These are phyloP conservation scores for Citrullus amarus DNA, from an alignment of 306 rosid species.

Conservation along the genomic window DNA sequence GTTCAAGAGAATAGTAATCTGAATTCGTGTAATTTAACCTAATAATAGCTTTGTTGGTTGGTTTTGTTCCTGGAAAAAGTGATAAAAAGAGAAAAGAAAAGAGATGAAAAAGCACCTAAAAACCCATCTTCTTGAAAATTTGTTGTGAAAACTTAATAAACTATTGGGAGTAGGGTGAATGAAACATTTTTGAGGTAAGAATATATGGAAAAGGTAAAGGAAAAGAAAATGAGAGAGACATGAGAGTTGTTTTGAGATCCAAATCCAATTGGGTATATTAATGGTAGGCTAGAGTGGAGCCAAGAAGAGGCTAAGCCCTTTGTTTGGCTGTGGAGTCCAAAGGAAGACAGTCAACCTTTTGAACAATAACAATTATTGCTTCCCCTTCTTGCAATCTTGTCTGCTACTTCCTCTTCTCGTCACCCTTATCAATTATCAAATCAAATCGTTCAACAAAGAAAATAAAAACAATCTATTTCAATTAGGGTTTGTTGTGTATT, in stretches of 20 bases:
- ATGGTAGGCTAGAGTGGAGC: not conserved
- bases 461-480: not conserved
- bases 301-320: not conserved
- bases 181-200: too few relatives aligned
- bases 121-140: not conserved
- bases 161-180: not conserved
- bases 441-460: not conserved
- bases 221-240: not conserved
- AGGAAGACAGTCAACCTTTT: conserved; percentile 1
- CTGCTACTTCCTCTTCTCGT: not conserved
- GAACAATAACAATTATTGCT: not conserved
- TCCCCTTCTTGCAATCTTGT: not conserved
- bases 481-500: not conserved
- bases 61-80: too few relatives aligned
- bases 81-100: too few relatives aligned
- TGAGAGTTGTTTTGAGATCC: not conserved
- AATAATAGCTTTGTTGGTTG: too few relatives aligned
- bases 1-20: too few relatives aligned
- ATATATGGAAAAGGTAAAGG: too few relatives aligned
- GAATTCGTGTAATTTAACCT: too few relatives aligned
- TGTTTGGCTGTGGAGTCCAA: conserved; percentile 7
- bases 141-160: too few relatives aligned
- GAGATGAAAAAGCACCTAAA: not conserved
- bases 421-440: not conserved
- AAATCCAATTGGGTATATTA: not conserved